Conservation (phyloP, 2,329 filamentous ascomycete species). For the Aspergillus sp. region DNA sequence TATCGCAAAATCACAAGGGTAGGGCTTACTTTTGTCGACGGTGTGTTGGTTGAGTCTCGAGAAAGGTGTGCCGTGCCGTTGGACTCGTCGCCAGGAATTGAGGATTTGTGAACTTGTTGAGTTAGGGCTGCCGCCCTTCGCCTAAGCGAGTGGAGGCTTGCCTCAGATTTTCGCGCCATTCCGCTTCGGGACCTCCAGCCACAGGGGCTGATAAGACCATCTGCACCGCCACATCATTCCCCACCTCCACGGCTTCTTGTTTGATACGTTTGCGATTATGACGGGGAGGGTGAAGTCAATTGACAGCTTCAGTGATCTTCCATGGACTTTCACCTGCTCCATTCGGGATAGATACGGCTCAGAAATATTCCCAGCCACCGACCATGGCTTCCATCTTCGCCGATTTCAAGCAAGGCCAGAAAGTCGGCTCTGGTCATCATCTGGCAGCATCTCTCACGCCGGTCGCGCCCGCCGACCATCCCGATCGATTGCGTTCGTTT, state of each 20-base stretch:
- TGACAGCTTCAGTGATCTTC: too few species aligned
- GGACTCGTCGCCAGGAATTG: conserved; percentile 31
- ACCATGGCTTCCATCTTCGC: conserved; percentile 69
- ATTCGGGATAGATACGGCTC: too few species aligned
- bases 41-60: conserved; percentile 43
- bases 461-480: conserved; percentile 57
- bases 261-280: not conserved
- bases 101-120: conserved; percentile 39
- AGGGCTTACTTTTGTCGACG: conserved; percentile 48
- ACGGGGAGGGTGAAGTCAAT: not conserved
- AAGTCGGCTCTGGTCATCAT: conserved; percentile 61
- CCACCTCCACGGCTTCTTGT: conserved; percentile 4
- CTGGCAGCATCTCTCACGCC: conserved; percentile 74
- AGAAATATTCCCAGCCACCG: too few species aligned
- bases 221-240: conserved; percentile 4
- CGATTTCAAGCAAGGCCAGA: conserved; percentile 68
- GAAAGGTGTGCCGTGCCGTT: conserved; percentile 34
- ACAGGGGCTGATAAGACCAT: conserved; percentile 10
- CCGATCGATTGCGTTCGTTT: conserved; percentile 64
- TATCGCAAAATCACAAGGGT: conserved; percentile 5
- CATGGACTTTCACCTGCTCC: too few species aligned
- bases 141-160: conserved; percentile 34
- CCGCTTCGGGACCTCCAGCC: conserved; percentile 9
- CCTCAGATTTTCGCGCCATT: conserved; percentile 22
- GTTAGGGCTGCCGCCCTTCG: conserved; percentile 42